These are phyloP conservation scores for Spatholobus suberectus DNA, from an alignment of 306 rosid species.

Conservation along the genomic window DNA sequence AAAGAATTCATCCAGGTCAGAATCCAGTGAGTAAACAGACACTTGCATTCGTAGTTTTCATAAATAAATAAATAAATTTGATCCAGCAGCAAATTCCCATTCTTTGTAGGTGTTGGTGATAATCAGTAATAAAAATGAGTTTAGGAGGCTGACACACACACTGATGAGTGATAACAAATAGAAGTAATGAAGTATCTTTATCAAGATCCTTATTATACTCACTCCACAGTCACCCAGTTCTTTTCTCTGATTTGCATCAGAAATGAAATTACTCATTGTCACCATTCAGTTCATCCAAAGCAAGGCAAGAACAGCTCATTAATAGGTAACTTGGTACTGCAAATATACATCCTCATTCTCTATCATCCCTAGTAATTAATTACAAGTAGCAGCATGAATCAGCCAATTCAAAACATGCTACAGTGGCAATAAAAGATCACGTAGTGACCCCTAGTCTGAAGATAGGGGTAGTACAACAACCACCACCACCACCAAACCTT, in stretches of 20 bases:
- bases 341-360: background rate
- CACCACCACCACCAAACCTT: background rate
- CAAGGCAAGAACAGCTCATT: background rate
- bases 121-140: background rate
- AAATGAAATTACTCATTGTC: background rate
- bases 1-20: no score
- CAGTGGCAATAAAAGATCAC: background rate
- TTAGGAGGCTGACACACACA: background rate
- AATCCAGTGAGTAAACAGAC: background rate
- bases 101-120: background rate
- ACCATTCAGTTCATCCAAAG: background rate
- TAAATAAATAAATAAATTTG: background rate
- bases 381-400: background rate
- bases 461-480: background rate
- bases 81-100: background rate
- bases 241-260: background rate
- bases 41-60: background rate
- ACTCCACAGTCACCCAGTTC: background rate
- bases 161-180: background rate
- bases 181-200: background rate
- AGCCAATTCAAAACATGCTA: background rate
- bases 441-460: background rate
- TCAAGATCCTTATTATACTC: background rate
- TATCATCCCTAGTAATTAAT: background rate
- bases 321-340: background rate